Base-by-base conservation (phyloP, 2,329 filamentous ascomycete genomes). In the Drechslera avenae region DNA sequence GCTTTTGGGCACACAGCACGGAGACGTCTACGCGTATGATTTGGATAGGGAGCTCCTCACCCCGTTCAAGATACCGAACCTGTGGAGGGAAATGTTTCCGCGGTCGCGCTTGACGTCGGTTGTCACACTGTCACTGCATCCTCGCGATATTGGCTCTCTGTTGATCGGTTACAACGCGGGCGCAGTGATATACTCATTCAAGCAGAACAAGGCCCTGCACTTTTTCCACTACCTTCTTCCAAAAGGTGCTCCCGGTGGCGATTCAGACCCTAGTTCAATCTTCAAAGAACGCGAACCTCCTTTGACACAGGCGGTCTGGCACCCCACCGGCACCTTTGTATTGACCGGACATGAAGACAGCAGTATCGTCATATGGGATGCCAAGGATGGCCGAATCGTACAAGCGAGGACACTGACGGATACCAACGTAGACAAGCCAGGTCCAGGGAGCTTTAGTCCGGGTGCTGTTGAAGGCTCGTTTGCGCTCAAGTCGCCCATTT, bases 311-410 rank as follows among this genome's bases (percentile, higher is more conserved):
- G 92, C 91, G 1, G 73, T 93, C 13, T 99, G 93, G 92, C 94
- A 99, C 75, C 94, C 94, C 0, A 96, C 90, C 1, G 94, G 92
- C 0, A 95, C 90, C 0, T 96, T 96, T 65, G 77, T 97, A 31
- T 71, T 94, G 59, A 96, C 91, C 0, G 89, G 87, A 1, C 89
- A 97, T 67, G 91, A 96, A 48, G 94, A 99, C 69, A 88, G 89
- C 28, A 96, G 90, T 62, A 78, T 99, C 39, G 93, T 96, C 0
- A 88, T 97, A 61, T 99, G 93, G 92, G 94, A 99, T 72, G 79
- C 88, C 1, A 95, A 91, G 64, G 93, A 97, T 67, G 91, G 90
- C 6, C 86, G 89, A 49, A 78, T 96, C 31, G 77, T 99, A 5
- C 86, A 91, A 79, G 92, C 93, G 3, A 82, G 94, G 62, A 96